Conservation (phyloP, 768 basidiomycete species). For the Tylopilus subfusipes region DNA sequence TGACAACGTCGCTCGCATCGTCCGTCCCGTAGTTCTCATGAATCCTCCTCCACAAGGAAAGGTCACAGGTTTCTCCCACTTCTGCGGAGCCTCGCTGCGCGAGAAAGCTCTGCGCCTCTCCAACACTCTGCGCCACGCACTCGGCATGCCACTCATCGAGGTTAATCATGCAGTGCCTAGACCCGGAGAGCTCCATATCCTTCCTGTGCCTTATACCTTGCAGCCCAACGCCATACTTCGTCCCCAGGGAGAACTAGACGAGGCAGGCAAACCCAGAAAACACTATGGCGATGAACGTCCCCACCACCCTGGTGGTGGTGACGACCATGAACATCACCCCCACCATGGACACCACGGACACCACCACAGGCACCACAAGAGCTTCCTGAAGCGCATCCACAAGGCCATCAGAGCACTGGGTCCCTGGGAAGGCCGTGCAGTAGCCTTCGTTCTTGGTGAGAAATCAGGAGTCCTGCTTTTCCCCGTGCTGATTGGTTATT, state of each 20-base stretch:
- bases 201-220: slow-evolving; percentile 15
- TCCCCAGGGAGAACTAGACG: slow-evolving; percentile 2
- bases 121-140: slow-evolving; percentile 51
- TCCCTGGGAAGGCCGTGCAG: slow-evolving; percentile 78
- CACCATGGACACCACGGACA: slow-evolving; percentile 16
- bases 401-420: slow-evolving; percentile 66
- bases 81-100: slow-evolving; percentile 37
- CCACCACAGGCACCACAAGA: slow-evolving; percentile 31
- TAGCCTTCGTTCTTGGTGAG: slow-evolving; percentile 79
- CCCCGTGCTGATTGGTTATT: background rate
- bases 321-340: slow-evolving; percentile 2
- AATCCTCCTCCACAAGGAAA: slow-evolving; percentile 9
- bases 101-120: slow-evolving; percentile 51
- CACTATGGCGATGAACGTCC: background rate
- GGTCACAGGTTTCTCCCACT: slow-evolving; percentile 17
- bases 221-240: background rate
- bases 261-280: slow-evolving; percentile 11
- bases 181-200: slow-evolving; percentile 30
- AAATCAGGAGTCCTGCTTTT: slow-evolving; percentile 1
- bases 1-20: slow-evolving; percentile 22
- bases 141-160: slow-evolving; percentile 53
- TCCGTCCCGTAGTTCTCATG: slow-evolving; percentile 13
- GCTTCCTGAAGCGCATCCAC: slow-evolving; percentile 61
- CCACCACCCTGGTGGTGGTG: background rate
- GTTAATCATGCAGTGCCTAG: background rate